Evolutionary conservation across 768 basidiomycete genomes (phyloP), one percentile per base, ranked within the genome.

Genomic region (Thelephora aurantiotincta): DNA sequence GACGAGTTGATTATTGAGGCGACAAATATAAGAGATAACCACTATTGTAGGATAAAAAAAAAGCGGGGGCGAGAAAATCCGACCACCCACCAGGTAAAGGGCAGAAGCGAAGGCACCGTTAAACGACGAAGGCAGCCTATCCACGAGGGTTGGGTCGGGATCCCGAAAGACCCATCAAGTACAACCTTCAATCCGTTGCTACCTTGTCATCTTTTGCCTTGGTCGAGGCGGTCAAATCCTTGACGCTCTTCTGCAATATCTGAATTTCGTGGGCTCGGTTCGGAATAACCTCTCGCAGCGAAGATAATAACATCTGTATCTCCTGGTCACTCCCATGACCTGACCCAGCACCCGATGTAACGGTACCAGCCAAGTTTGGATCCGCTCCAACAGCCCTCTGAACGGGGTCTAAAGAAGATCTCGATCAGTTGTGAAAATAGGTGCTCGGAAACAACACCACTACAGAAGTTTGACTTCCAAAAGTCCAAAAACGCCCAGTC

Each of bases 401-500:
- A 2, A 88, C 68, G 13, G 86, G 76, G 63, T 86, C 85, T 88
- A 55, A 13, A 14, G 16, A 34, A 36, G n/a, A 38, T 11, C 12
- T 22, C 20, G 33, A 11, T 3, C 38, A 43, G 13, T 22, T 11
- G 33, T 6, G 34, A 23, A 44, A 22, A 13, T 4, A 5, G 37
- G 5, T 45, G 52, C 9, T 9, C 19, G 50, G 42, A 46, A 6
- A 44, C 42, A 33, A 41, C 41, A 20, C 63, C 86, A 30, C 60
- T 56, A 94, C 94, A 89, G 58, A 92, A 96, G 58, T 94, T 93
- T 42, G 89, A 92, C 67, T 98, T 98, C 85, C 90, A 93, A 62
- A 97, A 99, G 63, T 99, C 96, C 5, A 96, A 79, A 64, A 98
- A 98, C 0, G 82, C 76, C 90, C 93, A 98, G 62, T 98, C 93